Evolutionary conservation across 768 basidiomycete species (phyloP).

Genomic region (Hebeloma cylindrosporum): DNA sequence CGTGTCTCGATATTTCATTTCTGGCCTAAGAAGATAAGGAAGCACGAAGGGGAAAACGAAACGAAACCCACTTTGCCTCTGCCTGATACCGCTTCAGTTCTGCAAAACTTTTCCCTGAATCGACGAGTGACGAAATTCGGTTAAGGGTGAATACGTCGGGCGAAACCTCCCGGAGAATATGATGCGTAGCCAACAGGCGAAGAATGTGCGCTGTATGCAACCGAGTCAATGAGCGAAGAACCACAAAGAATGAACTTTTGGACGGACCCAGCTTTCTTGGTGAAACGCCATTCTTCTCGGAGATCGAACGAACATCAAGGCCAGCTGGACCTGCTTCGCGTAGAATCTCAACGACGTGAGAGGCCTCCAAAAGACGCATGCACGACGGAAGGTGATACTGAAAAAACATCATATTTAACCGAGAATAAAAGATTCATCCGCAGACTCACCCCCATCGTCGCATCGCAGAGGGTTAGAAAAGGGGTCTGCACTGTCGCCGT

Average conservation of each 20-base stretch:
- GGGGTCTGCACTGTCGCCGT: slow-evolving; percentile 63
- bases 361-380: slow-evolving; percentile 69
- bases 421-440: background rate
- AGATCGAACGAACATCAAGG: slow-evolving; percentile 49
- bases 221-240: background rate
- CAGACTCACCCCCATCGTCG: slow-evolving; percentile 59
- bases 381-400: slow-evolving; percentile 78
- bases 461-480: slow-evolving; percentile 73
- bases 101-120: slow-evolving; percentile 59
- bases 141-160: slow-evolving; percentile 76
- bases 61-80: slow-evolving; percentile 39
- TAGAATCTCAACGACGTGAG: slow-evolving; percentile 69
- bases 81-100: slow-evolving; percentile 41
- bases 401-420: slow-evolving; percentile 6
- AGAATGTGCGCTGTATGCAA: slow-evolving; percentile 59
- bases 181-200: slow-evolving; percentile 76
- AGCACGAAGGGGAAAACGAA: background rate
- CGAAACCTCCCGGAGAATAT: slow-evolving; percentile 65
- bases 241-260: background rate
- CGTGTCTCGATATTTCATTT: slow-evolving; percentile 63
- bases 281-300: slow-evolving; percentile 43
- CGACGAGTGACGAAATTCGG: slow-evolving; percentile 65
- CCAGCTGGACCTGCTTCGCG: slow-evolving; percentile 59
- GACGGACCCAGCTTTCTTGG: slow-evolving; percentile 51
- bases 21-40: slow-evolving; percentile 40